Evolutionary conservation across 2,329 filamentous ascomycete species (phyloP).

Genomic region (Beauveria pseudobassiana): DNA sequence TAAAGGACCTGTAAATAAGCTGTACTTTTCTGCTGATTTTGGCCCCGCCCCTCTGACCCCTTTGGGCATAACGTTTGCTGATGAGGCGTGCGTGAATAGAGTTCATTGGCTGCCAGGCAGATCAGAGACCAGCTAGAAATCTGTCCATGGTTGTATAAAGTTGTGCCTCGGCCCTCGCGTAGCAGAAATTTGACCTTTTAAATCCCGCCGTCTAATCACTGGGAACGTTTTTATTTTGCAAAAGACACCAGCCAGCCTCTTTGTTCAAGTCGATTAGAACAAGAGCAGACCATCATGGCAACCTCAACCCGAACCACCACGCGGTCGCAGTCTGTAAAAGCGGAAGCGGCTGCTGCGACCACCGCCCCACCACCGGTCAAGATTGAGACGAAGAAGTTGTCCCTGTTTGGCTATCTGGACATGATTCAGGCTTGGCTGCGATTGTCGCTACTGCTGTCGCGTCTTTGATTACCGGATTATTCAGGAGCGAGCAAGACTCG

Average conservation of each 20-base stretch:
- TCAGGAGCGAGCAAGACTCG: conserved; percentile 13
- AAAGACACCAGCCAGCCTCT: not conserved
- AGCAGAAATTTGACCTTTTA: not conserved
- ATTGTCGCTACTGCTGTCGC: conserved; percentile 12
- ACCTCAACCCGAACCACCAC: not conserved
- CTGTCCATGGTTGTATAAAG: not conserved
- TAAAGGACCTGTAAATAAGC: too few species aligned
- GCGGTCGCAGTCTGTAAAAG: not conserved
- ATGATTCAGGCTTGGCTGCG: conserved; percentile 13
- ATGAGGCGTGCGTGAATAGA: not conserved
- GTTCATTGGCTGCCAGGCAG: not conserved
- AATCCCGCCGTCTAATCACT: too few species aligned
- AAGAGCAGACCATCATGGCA: not conserved
- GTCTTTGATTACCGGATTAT: conserved; percentile 13
- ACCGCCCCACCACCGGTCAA: not conserved
- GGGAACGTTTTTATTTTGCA: not conserved
- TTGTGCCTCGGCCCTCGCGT: not conserved
- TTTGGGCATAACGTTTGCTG: too few species aligned
- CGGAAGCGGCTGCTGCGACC: not conserved
- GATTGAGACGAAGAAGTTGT: conserved; percentile 11
- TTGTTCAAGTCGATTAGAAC: not conserved
- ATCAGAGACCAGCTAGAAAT: not conserved
- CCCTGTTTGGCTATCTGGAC: conserved; percentile 13
- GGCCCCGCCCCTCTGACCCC: too few species aligned
- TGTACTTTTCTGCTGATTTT: too few species aligned